Base-by-base conservation (phyloP, 768 basidiomycete species). In the Hygrophoropsis aurantiaca region DNA sequence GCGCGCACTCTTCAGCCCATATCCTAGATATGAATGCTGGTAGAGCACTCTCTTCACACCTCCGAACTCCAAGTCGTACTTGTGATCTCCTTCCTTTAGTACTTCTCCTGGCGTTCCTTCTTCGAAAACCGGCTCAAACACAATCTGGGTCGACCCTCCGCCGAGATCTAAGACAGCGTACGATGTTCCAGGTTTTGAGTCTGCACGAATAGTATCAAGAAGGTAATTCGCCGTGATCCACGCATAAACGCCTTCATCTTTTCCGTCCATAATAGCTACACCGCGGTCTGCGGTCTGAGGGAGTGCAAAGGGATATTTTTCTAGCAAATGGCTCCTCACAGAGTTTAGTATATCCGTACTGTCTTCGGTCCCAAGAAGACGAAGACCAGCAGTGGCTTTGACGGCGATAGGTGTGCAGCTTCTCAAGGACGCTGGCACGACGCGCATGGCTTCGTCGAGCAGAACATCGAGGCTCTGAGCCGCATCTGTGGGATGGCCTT, bases 181-280 rank as follows among this genome's bases (percentile, higher is more conserved):
- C 21, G 89, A 84, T 18, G 72, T 74, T 23, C 71, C 66, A 43
- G 61, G 52, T 2, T 72, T 68, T 15, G 77, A 67, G 40, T 75
- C 77, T 9, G 75, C 72, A 13, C 82, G 78, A 59, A 97, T 82
- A 32, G 86, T 81, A 42, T 78, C 77, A 35, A 95, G 72, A 40
- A 97, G 76, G 69, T 97, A 97, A 68, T 98, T 98, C 49, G 90
- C 92, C 15, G 95, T 97, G 55, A 97, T 92, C 94, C 95, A 98
- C 23, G 95, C 93, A 62, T 90, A 98, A n/a, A 97, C 91, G 25
- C 92, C 95, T 67, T 97, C 95, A 62, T 98, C 94, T 54, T 84
- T 79, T 6, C 94, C 94, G 53, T 97, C 94, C 94, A 97, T 94
- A 52, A 97, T 84, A 34, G 78, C 80, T 26, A 95, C 92, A 2